Conservation (phyloP, 2,329 filamentous ascomycete species). For the Alternaria ethzedia region DNA sequence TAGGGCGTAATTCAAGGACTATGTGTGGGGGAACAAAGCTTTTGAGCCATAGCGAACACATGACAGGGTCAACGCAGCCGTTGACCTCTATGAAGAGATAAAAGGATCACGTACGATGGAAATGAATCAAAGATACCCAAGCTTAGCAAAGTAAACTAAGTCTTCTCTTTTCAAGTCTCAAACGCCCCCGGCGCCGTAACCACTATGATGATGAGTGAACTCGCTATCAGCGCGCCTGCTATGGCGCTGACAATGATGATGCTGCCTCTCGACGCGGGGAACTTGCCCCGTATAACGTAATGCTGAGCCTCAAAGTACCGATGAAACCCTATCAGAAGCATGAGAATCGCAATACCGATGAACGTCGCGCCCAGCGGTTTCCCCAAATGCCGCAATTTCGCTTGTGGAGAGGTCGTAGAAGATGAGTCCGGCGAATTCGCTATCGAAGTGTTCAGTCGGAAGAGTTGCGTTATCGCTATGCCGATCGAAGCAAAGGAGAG, state of each 20-base stretch:
- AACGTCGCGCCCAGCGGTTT: conserved; percentile 70
- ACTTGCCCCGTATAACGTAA: conserved; percentile 81
- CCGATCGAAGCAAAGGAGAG: conserved; percentile 83
- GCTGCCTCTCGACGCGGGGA: conserved; percentile 77
- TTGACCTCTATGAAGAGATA: not conserved
- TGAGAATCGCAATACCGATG: conserved; percentile 74
- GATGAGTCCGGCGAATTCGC: conserved; percentile 1
- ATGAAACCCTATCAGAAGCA: conserved; percentile 77
- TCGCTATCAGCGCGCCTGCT: conserved; percentile 64
- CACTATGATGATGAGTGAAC: conserved; percentile 66
- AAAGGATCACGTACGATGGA: conserved; percentile 9
- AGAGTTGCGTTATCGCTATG: conserved; percentile 83
- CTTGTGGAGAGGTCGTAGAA: conserved; percentile 9
- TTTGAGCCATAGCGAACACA: conserved; percentile 1
- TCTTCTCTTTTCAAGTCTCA: conserved; percentile 39
- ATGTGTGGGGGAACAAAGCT: not conserved
- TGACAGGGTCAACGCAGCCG: not conserved
- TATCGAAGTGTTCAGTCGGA: conserved; percentile 77
- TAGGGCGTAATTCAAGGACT: not conserved
- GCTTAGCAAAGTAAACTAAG: not conserved
- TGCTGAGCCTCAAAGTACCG: conserved; percentile 79
- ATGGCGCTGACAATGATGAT: conserved; percentile 73
- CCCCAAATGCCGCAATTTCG: conserved; percentile 36
- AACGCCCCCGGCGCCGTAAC: conserved; percentile 58
- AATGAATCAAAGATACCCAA: conserved; percentile 35